Evolutionary conservation across 129 eudicot genomes (phyloP).

Genomic region (Calendula officinalis): DNA sequence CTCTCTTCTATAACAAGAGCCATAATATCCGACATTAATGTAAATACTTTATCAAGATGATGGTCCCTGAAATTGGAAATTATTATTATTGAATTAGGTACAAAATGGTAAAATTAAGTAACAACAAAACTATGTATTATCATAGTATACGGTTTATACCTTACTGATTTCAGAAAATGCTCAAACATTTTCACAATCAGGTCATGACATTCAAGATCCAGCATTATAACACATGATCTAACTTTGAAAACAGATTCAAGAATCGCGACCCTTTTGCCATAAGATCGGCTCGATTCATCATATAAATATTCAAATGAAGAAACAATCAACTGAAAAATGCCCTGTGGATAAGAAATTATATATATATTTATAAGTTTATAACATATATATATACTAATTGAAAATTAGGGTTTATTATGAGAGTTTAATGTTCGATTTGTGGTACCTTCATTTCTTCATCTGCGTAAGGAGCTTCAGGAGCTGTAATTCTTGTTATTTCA

Average conservation of each 20-base stretch:
- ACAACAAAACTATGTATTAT: conserved; percentile 15
- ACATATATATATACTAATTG: not conserved
- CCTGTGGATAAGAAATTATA: conserved; percentile 40
- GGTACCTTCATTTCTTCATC: conserved; percentile 82
- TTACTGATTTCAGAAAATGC: conserved; percentile 60
- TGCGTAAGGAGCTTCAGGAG: conserved; percentile 83
- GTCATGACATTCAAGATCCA: conserved; percentile 78
- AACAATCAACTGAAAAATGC: conserved; percentile 73
- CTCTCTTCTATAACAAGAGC: conserved; percentile 88
- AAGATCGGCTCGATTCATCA: conserved; percentile 58
- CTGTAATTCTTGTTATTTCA: conserved; percentile 88
- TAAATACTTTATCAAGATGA: conserved; percentile 45
- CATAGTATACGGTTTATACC: conserved; percentile 35
- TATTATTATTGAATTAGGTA: not conserved
- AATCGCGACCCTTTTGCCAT: conserved; percentile 53
- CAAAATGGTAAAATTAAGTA: not conserved
- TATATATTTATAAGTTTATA: not conserved
- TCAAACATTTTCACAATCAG: conserved; percentile 72
- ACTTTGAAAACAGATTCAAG: conserved; percentile 80
- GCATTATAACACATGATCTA: conserved; percentile 88
- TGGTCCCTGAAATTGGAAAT: conserved; percentile 49
- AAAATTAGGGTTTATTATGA: not conserved
- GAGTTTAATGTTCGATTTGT: not conserved
- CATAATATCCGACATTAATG: conserved; percentile 82
- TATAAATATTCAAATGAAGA: conserved; percentile 66